phyloP scores from a whole-genome alignment of 2,329 filamentous ascomycete species.

The Mariannaea elegans region DNA sequence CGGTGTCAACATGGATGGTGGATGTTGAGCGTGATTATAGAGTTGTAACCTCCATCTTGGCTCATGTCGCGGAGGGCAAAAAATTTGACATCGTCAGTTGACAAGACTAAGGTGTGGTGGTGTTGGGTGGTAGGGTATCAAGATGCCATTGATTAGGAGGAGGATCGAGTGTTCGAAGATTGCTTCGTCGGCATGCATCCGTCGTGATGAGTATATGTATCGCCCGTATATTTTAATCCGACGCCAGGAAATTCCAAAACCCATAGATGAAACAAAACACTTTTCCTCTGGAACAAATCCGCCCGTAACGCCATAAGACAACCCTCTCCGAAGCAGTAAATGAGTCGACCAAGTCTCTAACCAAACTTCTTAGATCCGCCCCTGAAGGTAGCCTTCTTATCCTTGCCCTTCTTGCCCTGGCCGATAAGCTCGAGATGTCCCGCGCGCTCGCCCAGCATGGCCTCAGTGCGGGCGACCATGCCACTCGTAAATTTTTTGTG shows the following conservation, averaged over 20 bases:
- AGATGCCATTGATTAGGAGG: background rate
- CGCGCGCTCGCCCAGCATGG: slow-evolving; percentile 65
- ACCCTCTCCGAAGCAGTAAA: too few relatives aligned
- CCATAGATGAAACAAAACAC: background rate
- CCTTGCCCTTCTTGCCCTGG: slow-evolving; percentile 58
- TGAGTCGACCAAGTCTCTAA: too few relatives aligned
- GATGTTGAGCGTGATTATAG: slow-evolving; percentile 72
- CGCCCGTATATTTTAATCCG: slow-evolving; percentile 4
- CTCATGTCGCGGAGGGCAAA: slow-evolving; percentile 52
- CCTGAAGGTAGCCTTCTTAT: slow-evolving; percentile 51
- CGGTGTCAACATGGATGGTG: slow-evolving; percentile 86
- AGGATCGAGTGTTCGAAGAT: background rate
- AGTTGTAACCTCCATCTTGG: slow-evolving; percentile 71
- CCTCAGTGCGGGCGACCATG: slow-evolving; percentile 64
- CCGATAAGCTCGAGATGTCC: slow-evolving; percentile 69
- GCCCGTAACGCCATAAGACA: background rate
- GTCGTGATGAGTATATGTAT: slow-evolving; percentile 7
- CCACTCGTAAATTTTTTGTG: slow-evolving; percentile 65
- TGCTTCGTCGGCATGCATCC: background rate
- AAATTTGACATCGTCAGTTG: slow-evolving; percentile 39
- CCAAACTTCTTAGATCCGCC: slow-evolving; percentile 66
- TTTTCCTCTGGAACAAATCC: background rate
- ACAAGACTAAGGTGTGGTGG: background rate
- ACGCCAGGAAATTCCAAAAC: slow-evolving; percentile 11
- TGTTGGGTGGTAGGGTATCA: background rate